Base-by-base conservation (phyloP, 257 asterid species). In the Rehmannia glutinosa region DNA sequence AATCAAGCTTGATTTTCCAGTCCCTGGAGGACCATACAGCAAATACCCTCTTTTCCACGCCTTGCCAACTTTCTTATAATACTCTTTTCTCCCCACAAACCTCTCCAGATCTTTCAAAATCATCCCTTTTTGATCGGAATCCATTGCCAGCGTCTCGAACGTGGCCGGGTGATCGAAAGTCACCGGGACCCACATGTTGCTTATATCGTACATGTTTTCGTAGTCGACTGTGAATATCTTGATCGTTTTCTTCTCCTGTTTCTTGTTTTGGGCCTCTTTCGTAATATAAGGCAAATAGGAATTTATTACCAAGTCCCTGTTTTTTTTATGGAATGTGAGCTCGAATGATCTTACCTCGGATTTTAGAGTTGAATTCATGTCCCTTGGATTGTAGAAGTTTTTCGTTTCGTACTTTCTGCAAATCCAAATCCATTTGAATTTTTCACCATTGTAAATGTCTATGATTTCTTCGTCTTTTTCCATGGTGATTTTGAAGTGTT, bases 41-140 rank as follows among this genome's bases (percentile, higher is more conserved):
- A 88, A 68, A 41, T 86, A 86, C 46, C 96, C 95, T 72, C 96
- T 76, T 61, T 86, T 88, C 91, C 93, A 88, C 0, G 96, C 91
- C 72, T 84, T 88, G 4, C 96, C 91, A 0, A 88, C 80, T 39
- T 77, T 79, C 66, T 76, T 70, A 4, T 88, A 88, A 75, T 65
- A 79, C 32, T 86, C 94, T 54, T 70, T 80, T 50, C 96, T 71
- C 71, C 69, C 25, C 72, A 83, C 33, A 60, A 88, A 88, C 64
- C 75, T 62, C 5, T 83, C 81, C 0, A 88, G 67, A 74, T 88
- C 96, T 20, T 71, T 73, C 71, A 80, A 0, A 2, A 86, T 73
- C 84, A 61, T 61, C 1, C 69, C 75, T 25, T 88, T 86, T 27
- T 73, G 73, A 42, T 70, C 84, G 3, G 54, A 0, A 6, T 88